phyloP scores from a whole-genome alignment of 129 eudicot genomes.

The Arctium minus region DNA sequence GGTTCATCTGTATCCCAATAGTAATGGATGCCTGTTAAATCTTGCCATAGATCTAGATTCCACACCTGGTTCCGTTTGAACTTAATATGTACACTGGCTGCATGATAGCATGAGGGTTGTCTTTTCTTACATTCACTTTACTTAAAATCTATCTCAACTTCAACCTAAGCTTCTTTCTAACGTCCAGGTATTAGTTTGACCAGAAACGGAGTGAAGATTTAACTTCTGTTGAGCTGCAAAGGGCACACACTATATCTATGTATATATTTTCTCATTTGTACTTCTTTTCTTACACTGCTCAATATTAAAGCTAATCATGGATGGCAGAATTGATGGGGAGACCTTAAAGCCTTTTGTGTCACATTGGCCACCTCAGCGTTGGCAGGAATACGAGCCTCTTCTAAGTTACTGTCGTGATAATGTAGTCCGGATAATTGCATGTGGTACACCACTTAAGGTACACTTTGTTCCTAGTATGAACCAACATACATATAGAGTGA shows the following conservation, averaged over 20 bases:
- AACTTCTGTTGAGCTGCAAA: background rate
- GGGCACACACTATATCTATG: background rate
- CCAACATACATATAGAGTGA: background rate
- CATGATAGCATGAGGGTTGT: background rate
- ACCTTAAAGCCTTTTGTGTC: conserved; percentile 57
- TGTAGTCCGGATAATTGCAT: conserved; percentile 67
- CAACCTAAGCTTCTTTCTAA: background rate
- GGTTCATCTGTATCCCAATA: background rate
- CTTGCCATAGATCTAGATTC: background rate
- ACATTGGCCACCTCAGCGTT: conserved; percentile 88
- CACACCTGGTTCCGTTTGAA: background rate
- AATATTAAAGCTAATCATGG: conserved; percentile 3
- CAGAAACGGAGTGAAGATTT: background rate
- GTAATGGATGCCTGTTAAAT: background rate
- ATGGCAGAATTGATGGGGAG: conserved; percentile 79
- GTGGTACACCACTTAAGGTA: conserved; percentile 96
- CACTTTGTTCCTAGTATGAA: background rate
- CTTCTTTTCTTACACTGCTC: background rate
- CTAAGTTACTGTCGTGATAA: conserved; percentile 76
- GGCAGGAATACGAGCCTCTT: conserved; percentile 96
- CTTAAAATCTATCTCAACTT: background rate
- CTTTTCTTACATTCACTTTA: background rate
- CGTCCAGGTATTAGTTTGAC: background rate
- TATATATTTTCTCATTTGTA: background rate
- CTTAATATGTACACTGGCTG: background rate